phyloP scores from a whole-genome alignment of 441 rosid species.

The Melastoma candidum region DNA sequence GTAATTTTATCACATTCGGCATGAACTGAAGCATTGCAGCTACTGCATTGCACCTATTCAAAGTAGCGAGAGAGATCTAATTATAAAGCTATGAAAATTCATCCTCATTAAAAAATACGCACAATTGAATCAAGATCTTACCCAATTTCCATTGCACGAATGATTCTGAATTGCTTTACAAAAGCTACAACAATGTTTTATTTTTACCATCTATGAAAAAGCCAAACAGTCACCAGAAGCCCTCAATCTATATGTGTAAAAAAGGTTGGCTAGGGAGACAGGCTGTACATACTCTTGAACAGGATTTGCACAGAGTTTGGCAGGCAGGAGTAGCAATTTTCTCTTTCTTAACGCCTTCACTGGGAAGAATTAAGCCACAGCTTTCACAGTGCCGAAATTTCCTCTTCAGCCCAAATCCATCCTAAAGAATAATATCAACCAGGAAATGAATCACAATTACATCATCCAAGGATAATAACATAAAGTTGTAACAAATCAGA shows the following conservation, averaged over 20 bases:
- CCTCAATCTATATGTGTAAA: too few species aligned
- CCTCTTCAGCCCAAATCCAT: constrained; percentile 30
- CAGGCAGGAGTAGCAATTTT: constrained; percentile 42
- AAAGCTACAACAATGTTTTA: constrained; percentile 80
- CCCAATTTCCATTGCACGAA: constrained; percentile 87
- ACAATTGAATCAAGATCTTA: constrained; percentile 20
- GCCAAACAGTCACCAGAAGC: constrained; percentile 8
- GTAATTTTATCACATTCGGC: constrained; percentile 85
- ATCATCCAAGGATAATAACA: too few species aligned
- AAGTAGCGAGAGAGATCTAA: constrained; percentile 10
- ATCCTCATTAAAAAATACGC: too few species aligned
- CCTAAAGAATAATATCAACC: constrained; percentile 20
- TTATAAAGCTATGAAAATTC: constrained; percentile 1
- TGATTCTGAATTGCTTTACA: constrained; percentile 83
- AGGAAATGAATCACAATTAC: too few species aligned
- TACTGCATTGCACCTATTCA: constrained; percentile 78
- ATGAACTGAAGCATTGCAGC: constrained; percentile 95
- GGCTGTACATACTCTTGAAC: constrained; percentile 53
- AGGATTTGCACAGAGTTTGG: constrained; percentile 64
- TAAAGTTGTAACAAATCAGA: too few species aligned
- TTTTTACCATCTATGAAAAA: constrained; percentile 52
- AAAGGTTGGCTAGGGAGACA: constrained; percentile 10
- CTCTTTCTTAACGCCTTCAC: constrained; percentile 43
- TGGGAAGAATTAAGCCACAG: constrained; percentile 57
- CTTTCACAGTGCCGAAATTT: constrained; percentile 50